Evolutionary conservation across 2,329 filamentous ascomycete genomes (phyloP).

Genomic region (Gnomoniopsis smithogilvyi): DNA sequence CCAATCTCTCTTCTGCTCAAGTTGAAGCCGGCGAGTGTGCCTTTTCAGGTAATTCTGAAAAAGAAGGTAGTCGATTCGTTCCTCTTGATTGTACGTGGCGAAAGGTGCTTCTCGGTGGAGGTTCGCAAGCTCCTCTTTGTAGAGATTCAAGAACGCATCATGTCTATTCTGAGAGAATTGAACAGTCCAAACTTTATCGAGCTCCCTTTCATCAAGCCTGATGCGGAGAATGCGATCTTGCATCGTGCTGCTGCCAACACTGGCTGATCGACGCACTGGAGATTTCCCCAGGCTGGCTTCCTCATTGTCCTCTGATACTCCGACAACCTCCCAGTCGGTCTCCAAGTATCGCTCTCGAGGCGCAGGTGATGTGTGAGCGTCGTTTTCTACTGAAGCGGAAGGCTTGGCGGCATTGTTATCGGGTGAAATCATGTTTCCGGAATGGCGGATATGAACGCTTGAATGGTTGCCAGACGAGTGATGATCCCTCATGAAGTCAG

Average conservation of each 20-base stretch:
- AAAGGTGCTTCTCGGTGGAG: slow-evolving; percentile 32
- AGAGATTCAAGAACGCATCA: slow-evolving; percentile 21
- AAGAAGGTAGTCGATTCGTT: slow-evolving; percentile 46
- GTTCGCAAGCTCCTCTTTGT: slow-evolving; percentile 32
- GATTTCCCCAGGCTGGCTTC: background rate
- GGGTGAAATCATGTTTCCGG: background rate
- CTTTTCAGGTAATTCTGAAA: slow-evolving; percentile 43
- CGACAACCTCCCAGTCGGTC: background rate
- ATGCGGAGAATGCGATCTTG: slow-evolving; percentile 41
- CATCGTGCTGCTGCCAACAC: slow-evolving; percentile 29
- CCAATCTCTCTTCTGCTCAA: slow-evolving; percentile 34
- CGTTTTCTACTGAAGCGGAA: background rate
- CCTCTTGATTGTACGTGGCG: slow-evolving; percentile 36
- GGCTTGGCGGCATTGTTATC: background rate
- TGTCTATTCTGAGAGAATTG: slow-evolving; percentile 39
- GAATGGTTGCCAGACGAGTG: no score
- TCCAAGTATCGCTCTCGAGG: background rate
- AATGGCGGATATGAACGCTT: no score
- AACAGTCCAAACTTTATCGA: slow-evolving; percentile 48
- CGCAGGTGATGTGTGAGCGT: background rate
- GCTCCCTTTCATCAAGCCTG: slow-evolving; percentile 41
- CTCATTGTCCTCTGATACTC: background rate
- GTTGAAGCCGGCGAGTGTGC: slow-evolving; percentile 33
- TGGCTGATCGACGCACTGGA: slow-evolving; percentile 10
- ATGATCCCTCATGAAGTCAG: no score